A percentile compares a stretch with the other conserved stretches of the same genome.
phyloP scores from a whole-genome alignment of 768 basidiomycete species.

The Russula dissimulans region DNA sequence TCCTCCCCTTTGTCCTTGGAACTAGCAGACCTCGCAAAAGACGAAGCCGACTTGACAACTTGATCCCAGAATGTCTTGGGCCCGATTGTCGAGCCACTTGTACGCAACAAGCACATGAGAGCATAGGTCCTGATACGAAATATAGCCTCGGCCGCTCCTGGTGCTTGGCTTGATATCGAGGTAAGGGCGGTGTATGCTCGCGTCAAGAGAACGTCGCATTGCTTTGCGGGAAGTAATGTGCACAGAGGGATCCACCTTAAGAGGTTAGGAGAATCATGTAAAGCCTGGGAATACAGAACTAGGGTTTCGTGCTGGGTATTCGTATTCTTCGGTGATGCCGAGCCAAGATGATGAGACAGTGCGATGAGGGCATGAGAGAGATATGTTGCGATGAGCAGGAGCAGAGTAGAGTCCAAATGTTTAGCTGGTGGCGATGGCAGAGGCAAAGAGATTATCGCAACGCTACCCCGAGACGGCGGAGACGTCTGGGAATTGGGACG shows the following conservation, averaged over 20 bases:
- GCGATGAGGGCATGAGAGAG: slow-evolving; percentile 45
- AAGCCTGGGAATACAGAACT: slow-evolving; percentile 26
- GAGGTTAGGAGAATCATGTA: slow-evolving; percentile 32
- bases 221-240: slow-evolving; percentile 38
- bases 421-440: slow-evolving; percentile 29
- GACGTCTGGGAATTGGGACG: slow-evolving; percentile 19
- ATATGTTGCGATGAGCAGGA: slow-evolving; percentile 53
- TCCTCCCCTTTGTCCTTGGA: slow-evolving; percentile 5
- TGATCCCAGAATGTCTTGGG: slow-evolving; percentile 66
- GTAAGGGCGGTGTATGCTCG: slow-evolving; percentile 49
- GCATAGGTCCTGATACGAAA: slow-evolving; percentile 35
- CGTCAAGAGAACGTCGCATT: slow-evolving; percentile 49
- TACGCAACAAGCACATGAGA: slow-evolving; percentile 39
- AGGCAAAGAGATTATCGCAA: slow-evolving; percentile 36
- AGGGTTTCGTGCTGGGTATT: slow-evolving; percentile 7
- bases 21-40: slow-evolving; percentile 28
- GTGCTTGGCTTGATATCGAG: slow-evolving; percentile 20
- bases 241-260: slow-evolving; percentile 45
- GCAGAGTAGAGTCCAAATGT: slow-evolving; percentile 26
- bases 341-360: slow-evolving; percentile 25
- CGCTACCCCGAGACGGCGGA: background rate
- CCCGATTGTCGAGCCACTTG: slow-evolving; percentile 39
- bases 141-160: slow-evolving; percentile 20
- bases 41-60: slow-evolving; percentile 38
- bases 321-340: slow-evolving; percentile 14